Conservation (phyloP, 2,329 filamentous ascomycete genomes). For the Endothia cerciana region DNA sequence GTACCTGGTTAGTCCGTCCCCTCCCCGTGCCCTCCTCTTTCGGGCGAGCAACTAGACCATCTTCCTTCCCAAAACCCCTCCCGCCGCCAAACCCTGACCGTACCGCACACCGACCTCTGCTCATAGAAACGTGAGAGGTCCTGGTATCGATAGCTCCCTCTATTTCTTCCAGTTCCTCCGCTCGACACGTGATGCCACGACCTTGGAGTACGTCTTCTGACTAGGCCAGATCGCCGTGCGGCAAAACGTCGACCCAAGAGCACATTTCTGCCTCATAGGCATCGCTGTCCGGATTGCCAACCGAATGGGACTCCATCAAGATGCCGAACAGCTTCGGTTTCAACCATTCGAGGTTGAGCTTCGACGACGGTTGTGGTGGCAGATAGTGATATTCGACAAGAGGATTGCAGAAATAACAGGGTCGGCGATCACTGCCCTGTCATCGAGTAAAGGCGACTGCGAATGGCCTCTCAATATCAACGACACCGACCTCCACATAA, state of each 20-base stretch:
- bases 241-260: slow-evolving; percentile 62
- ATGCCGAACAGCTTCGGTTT: slow-evolving; percentile 56
- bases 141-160: too few relatives aligned
- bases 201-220: slow-evolving; percentile 32
- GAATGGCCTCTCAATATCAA: slow-evolving; percentile 64
- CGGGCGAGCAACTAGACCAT: neutral
- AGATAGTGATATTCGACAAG: slow-evolving; percentile 68
- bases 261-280: slow-evolving; percentile 64
- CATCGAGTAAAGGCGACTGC: slow-evolving; percentile 55
- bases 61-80: too few relatives aligned
- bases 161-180: neutral
- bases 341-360: slow-evolving; percentile 68
- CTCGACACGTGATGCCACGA: too few relatives aligned
- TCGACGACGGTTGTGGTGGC: slow-evolving; percentile 76
- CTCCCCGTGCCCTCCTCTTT: neutral
- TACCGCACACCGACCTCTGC: too few relatives aligned
- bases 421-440: slow-evolving; percentile 59
- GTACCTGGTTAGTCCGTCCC: slow-evolving; percentile 59
- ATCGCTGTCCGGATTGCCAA: slow-evolving; percentile 70
- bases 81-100: too few relatives aligned
- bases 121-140: too few relatives aligned
- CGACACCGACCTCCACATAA: slow-evolving; percentile 60
- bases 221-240: slow-evolving; percentile 55
- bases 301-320: slow-evolving; percentile 69
- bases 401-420: slow-evolving; percentile 70